These are phyloP conservation scores for Fomes fomentarius DNA, from an alignment of 1,284 basidiomycete genomes.

Conservation along the genomic window DNA sequence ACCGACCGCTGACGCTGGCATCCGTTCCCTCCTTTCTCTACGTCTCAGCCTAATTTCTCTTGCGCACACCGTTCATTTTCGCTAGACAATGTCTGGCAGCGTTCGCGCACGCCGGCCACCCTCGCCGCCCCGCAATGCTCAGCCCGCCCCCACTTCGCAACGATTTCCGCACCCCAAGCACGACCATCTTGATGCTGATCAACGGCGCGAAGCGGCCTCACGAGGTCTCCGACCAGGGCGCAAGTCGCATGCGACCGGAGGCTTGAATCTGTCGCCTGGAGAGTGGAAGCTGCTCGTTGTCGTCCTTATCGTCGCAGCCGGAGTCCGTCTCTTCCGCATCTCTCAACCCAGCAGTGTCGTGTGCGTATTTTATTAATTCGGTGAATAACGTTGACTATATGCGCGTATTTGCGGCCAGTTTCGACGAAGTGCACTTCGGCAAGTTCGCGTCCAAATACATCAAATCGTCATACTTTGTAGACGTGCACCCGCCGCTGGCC, in stretches of 20 bases:
- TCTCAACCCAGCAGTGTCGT: constrained; percentile 87
- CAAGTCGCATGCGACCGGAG: constrained; percentile 58
- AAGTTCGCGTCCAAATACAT: constrained; percentile 94
- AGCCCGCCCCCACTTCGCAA: constrained; percentile 43
- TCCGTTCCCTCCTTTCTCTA: constrained; percentile 11
- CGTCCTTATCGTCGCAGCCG: constrained; percentile 67
- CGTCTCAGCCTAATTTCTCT: neutral
- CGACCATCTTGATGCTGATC: constrained; percentile 73
- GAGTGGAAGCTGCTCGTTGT: constrained; percentile 76
- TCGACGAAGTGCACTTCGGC: constrained; percentile 97
- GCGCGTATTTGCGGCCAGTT: constrained; percentile 50
- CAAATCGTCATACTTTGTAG: constrained; percentile 90
- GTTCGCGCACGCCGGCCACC: constrained; percentile 63
- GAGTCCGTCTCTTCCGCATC: constrained; percentile 80
- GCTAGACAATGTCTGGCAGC: constrained; percentile 34
- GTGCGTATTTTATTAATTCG: constrained; percentile 51
- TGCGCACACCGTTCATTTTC: neutral
- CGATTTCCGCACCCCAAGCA: constrained; percentile 64
- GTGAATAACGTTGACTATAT: neutral
- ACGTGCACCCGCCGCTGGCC: constrained; percentile 97
- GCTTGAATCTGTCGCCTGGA: constrained; percentile 63
- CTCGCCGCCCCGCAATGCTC: constrained; percentile 56
- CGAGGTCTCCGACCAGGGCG: constrained; percentile 62
- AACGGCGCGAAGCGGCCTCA: constrained; percentile 67
- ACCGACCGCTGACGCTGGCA: constrained; percentile 5